Base-by-base conservation (phyloP, 2,329 filamentous ascomycete species). In the Cercospora janseana region DNA sequence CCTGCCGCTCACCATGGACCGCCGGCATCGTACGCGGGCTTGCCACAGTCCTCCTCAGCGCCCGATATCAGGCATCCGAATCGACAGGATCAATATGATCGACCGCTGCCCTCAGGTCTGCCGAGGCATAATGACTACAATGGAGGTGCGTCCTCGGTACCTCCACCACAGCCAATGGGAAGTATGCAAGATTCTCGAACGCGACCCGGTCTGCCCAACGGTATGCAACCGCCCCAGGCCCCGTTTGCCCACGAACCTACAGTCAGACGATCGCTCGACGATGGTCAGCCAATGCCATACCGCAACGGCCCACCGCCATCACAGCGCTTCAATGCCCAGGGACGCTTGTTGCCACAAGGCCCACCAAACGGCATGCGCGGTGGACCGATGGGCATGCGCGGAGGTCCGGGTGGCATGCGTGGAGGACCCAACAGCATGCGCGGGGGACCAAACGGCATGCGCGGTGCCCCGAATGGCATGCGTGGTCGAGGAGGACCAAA, bases 251-350 rank as follows among this genome's bases (percentile, higher is more conserved):
- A 57, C 6, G 58, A 63, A 18, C 52, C 52, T 5, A 51, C 34
- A 7, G 53, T 52, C 12, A 47, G 62, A 24, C 48, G 60, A 23
- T 65, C 63, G 4, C 51, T 65, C 41, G 63, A 66, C 24, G 63
- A 65, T 51, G 55, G 53, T 4, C 54, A 57, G 32, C 52, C 60
- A 21, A 53, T 62, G 46, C 63, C 63, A 21, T 51, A 61, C 27
- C 56, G 60, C 4, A 60, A 55, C 32, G 59, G 55, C 23, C 61
- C 60, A 16, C 61, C 57, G 32, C 59, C 58, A 12, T 32, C 42
- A 13, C 57, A 57, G 31, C 58, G 56, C 4, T 51, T 49, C 34
- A 44, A 52, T 31, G 43, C 46, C 13, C 34, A 48, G 4, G 46
- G 46, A n/a, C 46, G 37, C 20, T 35, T 35, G 35, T 48, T 41